Conservation (phyloP, 1,284 basidiomycete species). For the Papiliotrema nemorosa region DNA sequence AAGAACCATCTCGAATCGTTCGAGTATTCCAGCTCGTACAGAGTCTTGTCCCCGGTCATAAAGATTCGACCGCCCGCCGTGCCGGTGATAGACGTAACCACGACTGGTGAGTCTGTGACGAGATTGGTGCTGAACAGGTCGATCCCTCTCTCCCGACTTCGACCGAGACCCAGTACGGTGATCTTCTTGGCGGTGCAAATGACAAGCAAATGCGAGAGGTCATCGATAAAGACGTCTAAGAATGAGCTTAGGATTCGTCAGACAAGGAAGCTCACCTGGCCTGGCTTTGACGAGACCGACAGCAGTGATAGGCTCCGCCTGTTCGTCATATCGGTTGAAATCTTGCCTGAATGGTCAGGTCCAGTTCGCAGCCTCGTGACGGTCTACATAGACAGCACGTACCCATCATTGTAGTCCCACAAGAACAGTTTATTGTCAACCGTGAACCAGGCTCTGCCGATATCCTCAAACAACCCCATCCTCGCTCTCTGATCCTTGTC, state of each 20-base stretch:
- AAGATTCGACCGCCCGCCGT: constrained; percentile 84
- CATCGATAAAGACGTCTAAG: constrained; percentile 81
- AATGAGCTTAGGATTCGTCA: background rate
- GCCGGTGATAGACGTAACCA: constrained; percentile 75
- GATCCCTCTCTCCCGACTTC: constrained; percentile 55
- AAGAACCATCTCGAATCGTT: constrained; percentile 86
- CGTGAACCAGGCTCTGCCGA: constrained; percentile 92
- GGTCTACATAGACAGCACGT: no score
- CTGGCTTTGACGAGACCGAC: constrained; percentile 74
- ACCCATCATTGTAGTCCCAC: constrained; percentile 96
- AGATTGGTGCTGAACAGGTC: constrained; percentile 90
- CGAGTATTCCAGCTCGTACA: constrained; percentile 93
- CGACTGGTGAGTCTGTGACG: constrained; percentile 64
- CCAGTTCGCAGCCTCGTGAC: no score
- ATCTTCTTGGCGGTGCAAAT: constrained; percentile 82
- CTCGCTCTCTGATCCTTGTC: constrained; percentile 39
- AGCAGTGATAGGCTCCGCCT: constrained; percentile 83
- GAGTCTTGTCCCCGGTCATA: constrained; percentile 75
- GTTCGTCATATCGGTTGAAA: constrained; percentile 72
- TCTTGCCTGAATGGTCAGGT: constrained; percentile 27
- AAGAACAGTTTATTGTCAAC: constrained; percentile 92
- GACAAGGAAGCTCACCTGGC: constrained; percentile 21
- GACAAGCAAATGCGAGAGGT: constrained; percentile 84
- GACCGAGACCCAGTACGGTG: constrained; percentile 74
- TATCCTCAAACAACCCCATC: constrained; percentile 90